Percentiles rank a stretch among this genome's conserved stretches.
Evolutionary conservation across 257 asterid genomes (phyloP).

Genomic region (Gentiana dahurica): DNA sequence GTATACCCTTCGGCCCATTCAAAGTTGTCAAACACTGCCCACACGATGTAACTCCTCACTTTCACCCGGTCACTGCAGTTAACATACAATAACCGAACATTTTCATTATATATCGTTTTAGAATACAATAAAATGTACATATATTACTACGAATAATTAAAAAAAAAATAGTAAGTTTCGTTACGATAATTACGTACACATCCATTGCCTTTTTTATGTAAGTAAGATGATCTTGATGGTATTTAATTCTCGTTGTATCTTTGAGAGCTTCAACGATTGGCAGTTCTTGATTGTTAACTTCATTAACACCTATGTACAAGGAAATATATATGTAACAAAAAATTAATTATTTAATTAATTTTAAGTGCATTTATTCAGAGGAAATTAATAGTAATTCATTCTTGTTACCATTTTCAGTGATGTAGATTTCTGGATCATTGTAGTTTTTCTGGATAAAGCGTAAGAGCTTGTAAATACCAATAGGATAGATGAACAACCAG

Average conservation of each 20-base stretch:
- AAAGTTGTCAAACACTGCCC: constrained; percentile 9
- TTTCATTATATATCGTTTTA: no score
- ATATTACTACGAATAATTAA: no score
- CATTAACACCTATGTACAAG: constrained; percentile 8
- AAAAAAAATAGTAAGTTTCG: no score
- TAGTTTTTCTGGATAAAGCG: constrained; percentile 1
- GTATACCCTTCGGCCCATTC: constrained; percentile 3
- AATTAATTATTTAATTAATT: no score
- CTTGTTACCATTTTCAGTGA: constrained; percentile 23
- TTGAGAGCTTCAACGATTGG: constrained; percentile 3
- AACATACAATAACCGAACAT: no score
- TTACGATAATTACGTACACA: neutral
- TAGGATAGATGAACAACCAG: constrained; percentile 21
- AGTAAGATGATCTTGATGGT: constrained; percentile 13
- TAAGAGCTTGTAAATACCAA: constrained; percentile 17
- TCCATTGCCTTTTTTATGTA: constrained; percentile 11
- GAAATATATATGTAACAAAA: no score
- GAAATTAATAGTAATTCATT: neutral
- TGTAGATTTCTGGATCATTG: constrained; percentile 18
- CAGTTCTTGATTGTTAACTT: constrained; percentile 5
- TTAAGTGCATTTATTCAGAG: neutral
- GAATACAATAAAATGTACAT: no score
- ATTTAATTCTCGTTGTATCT: constrained; percentile 10
- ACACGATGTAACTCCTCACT: constrained; percentile 4
- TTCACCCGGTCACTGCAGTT: constrained; percentile 3